Evolutionary conservation across 2,329 filamentous ascomycete genomes (phyloP).

Genomic region (Fusarium cicatricum): DNA sequence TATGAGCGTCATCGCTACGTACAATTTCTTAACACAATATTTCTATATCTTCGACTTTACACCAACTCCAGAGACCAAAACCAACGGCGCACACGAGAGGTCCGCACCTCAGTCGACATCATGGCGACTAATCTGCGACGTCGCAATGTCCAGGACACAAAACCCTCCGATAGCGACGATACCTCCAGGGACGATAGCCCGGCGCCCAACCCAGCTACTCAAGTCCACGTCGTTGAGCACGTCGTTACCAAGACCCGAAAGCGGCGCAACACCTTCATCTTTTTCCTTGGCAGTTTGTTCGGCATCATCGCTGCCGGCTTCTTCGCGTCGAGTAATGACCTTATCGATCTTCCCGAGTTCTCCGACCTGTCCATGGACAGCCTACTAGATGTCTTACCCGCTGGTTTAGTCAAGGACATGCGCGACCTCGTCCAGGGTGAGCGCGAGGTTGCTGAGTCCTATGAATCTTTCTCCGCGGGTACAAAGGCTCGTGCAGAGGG

Average conservation of each 20-base stretch:
- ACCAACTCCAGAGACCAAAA: constrained; percentile 16
- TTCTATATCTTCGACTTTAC: constrained; percentile 7
- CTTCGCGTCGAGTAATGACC: constrained; percentile 87
- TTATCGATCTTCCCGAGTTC: constrained; percentile 80
- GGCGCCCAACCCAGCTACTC: constrained; percentile 38
- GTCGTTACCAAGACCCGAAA: constrained; percentile 65
- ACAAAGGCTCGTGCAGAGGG: constrained; percentile 84
- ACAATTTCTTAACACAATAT: constrained; percentile 11
- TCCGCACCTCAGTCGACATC: constrained; percentile 17
- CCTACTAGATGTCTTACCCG: constrained; percentile 86
- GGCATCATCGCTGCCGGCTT: constrained; percentile 89
- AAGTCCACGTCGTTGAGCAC: constrained; percentile 56
- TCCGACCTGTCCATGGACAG: constrained; percentile 83
- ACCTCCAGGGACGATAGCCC: constrained; percentile 42
- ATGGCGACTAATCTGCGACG: constrained; percentile 49
- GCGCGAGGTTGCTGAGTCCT: constrained; percentile 81
- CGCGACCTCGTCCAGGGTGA: constrained; percentile 87
- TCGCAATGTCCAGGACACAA: constrained; percentile 40
- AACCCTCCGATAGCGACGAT: constrained; percentile 32
- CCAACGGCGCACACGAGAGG: constrained; percentile 31
- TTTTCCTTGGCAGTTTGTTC: constrained; percentile 87
- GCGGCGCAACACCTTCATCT: constrained; percentile 81
- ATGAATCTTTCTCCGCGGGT: constrained; percentile 94
- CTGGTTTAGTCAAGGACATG: constrained; percentile 85
- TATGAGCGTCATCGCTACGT: constrained; percentile 39